Evolutionary conservation across 805 yeast genomes (phyloP).

Genomic region (Yarrowia sp.): DNA sequence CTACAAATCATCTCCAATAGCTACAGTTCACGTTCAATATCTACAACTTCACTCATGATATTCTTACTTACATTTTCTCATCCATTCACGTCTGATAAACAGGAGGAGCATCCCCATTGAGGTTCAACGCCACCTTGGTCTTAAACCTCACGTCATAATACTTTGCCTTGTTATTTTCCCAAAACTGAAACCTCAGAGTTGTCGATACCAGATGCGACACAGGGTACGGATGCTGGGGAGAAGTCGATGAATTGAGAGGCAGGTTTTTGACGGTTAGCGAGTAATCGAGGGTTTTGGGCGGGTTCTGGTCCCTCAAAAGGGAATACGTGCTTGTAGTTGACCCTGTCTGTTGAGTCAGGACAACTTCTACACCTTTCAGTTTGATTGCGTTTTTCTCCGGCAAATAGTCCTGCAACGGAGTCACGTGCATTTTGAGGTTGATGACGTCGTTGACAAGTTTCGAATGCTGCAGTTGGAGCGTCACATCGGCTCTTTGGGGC

Average conservation of each 20-base stretch:
- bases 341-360: slow-evolving; percentile 10
- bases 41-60: too few relatives aligned
- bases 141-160: slow-evolving; percentile 19
- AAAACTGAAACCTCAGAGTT: slow-evolving; percentile 14
- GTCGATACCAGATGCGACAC: slow-evolving; percentile 8
- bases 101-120: slow-evolving; percentile 31
- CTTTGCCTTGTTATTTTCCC: slow-evolving; percentile 3
- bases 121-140: slow-evolving; percentile 5
- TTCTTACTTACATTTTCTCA: neutral
- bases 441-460: slow-evolving; percentile 31
- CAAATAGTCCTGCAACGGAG: slow-evolving; percentile 6
- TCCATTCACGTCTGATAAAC: neutral
- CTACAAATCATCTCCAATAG: too few relatives aligned
- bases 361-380: slow-evolving; percentile 1
- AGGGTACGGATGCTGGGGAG: slow-evolving; percentile 10
- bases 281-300: slow-evolving; percentile 13
- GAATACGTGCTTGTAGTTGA: neutral
- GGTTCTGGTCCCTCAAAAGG: slow-evolving; percentile 1
- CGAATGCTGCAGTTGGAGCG: slow-evolving; percentile 18
- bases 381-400: slow-evolving; percentile 16
- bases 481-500: slow-evolving; percentile 22
- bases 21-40: too few relatives aligned
- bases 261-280: slow-evolving; percentile 3
- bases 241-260: slow-evolving; percentile 6
- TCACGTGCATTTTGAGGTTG: slow-evolving; percentile 18